Percentiles rank a stretch among this genome's conserved stretches.
phyloP scores from a whole-genome alignment of 1,284 basidiomycete species.

The Ceratobasidium sp. region DNA sequence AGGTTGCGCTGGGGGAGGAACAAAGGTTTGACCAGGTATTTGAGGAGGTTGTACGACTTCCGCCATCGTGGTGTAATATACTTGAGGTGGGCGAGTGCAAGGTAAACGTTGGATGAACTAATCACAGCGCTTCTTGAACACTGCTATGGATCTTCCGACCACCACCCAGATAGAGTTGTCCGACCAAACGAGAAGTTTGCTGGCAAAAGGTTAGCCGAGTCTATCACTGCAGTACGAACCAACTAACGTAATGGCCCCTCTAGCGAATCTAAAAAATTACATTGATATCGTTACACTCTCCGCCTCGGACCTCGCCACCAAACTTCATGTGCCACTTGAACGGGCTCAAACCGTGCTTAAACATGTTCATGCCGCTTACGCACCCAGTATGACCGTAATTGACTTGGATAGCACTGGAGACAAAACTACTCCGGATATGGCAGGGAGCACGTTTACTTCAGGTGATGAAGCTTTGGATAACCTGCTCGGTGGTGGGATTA shows the following conservation, averaged over 20 bases:
- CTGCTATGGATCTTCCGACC: conserved; percentile 35
- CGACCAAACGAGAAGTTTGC: conserved; percentile 27
- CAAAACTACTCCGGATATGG: neutral
- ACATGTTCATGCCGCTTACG: conserved; percentile 45
- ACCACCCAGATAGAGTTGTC: conserved; percentile 34
- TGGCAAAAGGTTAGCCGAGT: conserved; percentile 19
- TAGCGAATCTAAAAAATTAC: conserved; percentile 37
- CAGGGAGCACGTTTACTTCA: conserved; percentile 56
- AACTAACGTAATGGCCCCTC: neutral
- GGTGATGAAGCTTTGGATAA: conserved; percentile 72
- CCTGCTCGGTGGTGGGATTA: conserved; percentile 74
- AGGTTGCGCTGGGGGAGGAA: conserved; percentile 21
- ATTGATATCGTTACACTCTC: conserved; percentile 51
- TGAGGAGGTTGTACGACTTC: conserved; percentile 33
- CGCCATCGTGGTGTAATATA: conserved; percentile 12
- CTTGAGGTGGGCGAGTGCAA: conserved; percentile 14
- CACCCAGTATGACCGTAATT: conserved; percentile 46
- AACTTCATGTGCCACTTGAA: conserved; percentile 47
- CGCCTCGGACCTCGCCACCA: conserved; percentile 49
- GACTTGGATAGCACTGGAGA: conserved; percentile 44
- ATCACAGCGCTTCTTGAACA: conserved; percentile 19
- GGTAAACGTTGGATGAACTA: conserved; percentile 21
- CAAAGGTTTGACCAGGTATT: conserved; percentile 38
- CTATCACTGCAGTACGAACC: neutral
- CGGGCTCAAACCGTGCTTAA: conserved; percentile 39